Evolutionary conservation across 192 early-diverging fungal genomes (phyloP), one percentile per base, ranked within the genome.

Genomic region (Lobosporangium transversale): DNA sequence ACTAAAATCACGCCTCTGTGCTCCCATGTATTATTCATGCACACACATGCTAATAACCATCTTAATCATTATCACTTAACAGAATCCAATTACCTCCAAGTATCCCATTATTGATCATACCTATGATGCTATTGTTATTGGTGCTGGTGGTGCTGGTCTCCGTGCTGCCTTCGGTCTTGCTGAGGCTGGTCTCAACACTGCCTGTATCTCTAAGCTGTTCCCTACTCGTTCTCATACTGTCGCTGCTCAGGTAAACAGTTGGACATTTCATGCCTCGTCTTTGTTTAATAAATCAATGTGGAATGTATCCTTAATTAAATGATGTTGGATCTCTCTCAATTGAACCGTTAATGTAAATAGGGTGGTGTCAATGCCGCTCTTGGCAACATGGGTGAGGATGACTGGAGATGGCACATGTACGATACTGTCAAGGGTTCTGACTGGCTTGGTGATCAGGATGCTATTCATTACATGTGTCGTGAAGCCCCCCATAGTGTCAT

Each of bases 401-500:
- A 99, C 87, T 99, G 97, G 97, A 90, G 96, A 83, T 99, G 97
- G 97, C 97, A 99, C 82, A 99, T 99, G 97, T 99, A 97, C 78
- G 97, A 99, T 65, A 97, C 97, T 24, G 96, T 97, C 80, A 99
- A 99, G 88, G 97, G 96, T 53, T 94, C 92, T 63, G 97, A 99
- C 80, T 99, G 97, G 97, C 89, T 99, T 21, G 97, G 96, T 84
- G 97, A 99, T 85, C 97, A 99, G 87, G 96, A 99, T 65, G 97
- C 97, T 53, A 99, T 99, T 62, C 97, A 99, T 80, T 99, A 99
- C 85, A 99, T 99, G 97, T 98, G 96, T 83, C 91, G 95, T 54
- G 97, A 99, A 83, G 97, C 97, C 29, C 95, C 94, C 53, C 85
- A 94, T 80, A 89, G 92, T 44, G 97, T 99, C 37, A 90, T 96